Conservation (phyloP, 1,284 basidiomycete species). For the Blastosporella zonata region DNA sequence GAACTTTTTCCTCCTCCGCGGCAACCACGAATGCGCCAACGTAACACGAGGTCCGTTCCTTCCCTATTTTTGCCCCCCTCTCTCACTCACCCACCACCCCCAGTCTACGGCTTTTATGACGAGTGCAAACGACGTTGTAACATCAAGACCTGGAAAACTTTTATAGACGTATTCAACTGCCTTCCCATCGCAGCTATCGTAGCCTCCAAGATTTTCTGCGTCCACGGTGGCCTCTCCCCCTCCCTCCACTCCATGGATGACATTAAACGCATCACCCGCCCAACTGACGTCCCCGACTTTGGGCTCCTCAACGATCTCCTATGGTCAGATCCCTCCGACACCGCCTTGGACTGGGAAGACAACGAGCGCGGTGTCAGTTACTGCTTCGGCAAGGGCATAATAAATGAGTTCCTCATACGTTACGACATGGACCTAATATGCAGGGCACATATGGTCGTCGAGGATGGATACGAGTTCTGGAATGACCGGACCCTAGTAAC, state of each 20-base stretch:
- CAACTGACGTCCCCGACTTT: constrained; percentile 99
- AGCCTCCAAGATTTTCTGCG: constrained; percentile 99
- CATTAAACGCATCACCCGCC: constrained; percentile 96
- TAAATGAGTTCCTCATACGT: constrained; percentile 91
- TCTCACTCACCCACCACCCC: constrained; percentile 22
- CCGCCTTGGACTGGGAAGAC: constrained; percentile 98
- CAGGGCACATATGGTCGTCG: constrained; percentile 99
- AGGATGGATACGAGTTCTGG: constrained; percentile 99
- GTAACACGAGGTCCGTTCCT: constrained; percentile 83
- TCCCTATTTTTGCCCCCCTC: constrained; percentile 7
- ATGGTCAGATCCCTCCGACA: constrained; percentile 99
- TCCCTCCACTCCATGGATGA: constrained; percentile 98
- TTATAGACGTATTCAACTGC: constrained; percentile 99
- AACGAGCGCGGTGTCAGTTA: constrained; percentile 99
- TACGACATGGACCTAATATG: constrained; percentile 99
- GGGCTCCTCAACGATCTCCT: constrained; percentile 96
- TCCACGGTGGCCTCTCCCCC: constrained; percentile 98
- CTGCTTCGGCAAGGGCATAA: constrained; percentile 97
- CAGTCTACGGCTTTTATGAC: constrained; percentile 99
- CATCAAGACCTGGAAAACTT: constrained; percentile 99
- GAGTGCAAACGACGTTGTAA: constrained; percentile 99
- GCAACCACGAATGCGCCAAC: constrained; percentile 99
- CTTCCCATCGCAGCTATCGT: constrained; percentile 98
- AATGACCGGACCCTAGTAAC: constrained; percentile 98
- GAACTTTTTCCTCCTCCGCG: constrained; percentile 97